A percentile compares a stretch with the other conserved stretches of the same genome.
These are phyloP conservation scores for Rubia occidens DNA, from an alignment of 305 asterid genomes.

Conservation along the genomic window DNA sequence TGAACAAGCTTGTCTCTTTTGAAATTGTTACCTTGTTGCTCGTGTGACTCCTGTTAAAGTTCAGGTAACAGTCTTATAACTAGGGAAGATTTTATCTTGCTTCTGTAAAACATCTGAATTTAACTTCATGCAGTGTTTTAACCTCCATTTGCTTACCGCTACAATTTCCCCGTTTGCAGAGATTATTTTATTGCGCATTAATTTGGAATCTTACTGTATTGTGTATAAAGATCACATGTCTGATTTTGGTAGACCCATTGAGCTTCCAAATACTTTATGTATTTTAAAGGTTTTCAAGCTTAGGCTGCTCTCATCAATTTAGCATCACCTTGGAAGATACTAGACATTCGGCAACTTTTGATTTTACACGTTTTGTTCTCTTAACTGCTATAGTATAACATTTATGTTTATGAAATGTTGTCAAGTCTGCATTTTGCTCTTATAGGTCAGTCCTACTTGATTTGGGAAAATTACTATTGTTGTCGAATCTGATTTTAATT, in stretches of 20 bases:
- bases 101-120: background rate
- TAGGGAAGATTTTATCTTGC: background rate
- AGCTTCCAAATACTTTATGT: too few species aligned
- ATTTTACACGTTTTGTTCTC: background rate
- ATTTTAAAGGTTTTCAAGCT: too few species aligned
- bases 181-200: background rate
- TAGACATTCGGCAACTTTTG: background rate
- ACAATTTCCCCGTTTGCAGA: background rate
- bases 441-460: background rate
- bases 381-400: background rate
- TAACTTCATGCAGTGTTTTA: background rate
- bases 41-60: background rate
- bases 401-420: background rate
- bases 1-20: too few species aligned
- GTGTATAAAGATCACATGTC: background rate
- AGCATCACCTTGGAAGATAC: background rate
- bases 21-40: background rate
- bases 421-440: background rate
- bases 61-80: background rate
- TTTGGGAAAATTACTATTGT: background rate
- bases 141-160: background rate
- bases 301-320: too few species aligned
- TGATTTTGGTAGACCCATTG: too few species aligned
- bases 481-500: background rate
- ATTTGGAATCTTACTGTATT: background rate